Base-by-base conservation (phyloP, 164 flowering plant species). In the Stephania cephalantha region DNA sequence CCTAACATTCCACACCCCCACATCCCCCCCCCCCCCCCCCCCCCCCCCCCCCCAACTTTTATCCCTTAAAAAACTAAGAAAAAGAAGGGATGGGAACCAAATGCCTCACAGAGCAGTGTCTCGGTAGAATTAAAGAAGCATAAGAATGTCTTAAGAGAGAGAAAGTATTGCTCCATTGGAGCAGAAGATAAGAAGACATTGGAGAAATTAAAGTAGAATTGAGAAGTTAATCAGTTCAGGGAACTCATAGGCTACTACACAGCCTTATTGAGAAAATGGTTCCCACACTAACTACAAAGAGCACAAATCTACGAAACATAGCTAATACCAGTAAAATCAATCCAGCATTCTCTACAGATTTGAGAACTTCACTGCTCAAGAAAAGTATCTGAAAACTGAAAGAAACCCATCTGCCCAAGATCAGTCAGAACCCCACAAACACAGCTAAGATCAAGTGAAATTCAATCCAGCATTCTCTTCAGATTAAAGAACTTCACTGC, bases 21-120 rank as follows among this genome's bases (percentile, higher is more conserved):
- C 25, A 25, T 0, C 85, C 88, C 79, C 72, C 71, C 81, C 86
- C 25, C 85, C 88, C 79, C 72, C 71, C 81, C 86, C 25, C 85
- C 88, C 79, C 72, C 71, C 81, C 25, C 85, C 88, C 79, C 72
- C 71, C 81, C 86, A 82, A 82, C 79, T 83, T 85, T 88, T 81
- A 77, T 77, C 78, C 75, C 76, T 72, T 71, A 78, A 88, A 89
- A 88, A 84, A 72, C 71, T 71, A 46, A 80, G 73, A 85, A 84
- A 79, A 68, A 69, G 79, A 84, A 58, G 64, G 64, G 48, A 69
- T 78, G 79, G 83, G 81, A 76, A 71, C 44, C 22, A 4, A 71
- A 74, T 76, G 75, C 84, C 77, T 29, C 48, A n/a, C 70, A 58
- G 78, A 61, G 79, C 48, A 71, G 61, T 71, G 61, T 71, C 12